Conservation (phyloP, 2,329 filamentous ascomycete genomes). For the Ustulina deusta region DNA sequence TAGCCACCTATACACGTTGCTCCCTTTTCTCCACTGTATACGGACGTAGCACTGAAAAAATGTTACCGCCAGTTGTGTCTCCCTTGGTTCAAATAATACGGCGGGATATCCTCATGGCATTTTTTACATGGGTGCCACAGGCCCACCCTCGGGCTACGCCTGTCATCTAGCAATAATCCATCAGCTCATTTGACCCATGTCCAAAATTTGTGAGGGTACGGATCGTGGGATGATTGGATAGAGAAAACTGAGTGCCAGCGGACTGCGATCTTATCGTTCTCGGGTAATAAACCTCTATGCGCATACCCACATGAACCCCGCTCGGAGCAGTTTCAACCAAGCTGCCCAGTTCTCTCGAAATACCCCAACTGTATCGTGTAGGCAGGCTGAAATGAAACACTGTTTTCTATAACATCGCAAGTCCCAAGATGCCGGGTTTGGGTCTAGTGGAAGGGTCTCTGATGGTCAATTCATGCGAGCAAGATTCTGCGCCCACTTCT, state of each 20-base stretch:
- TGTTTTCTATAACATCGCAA: constrained; percentile 4
- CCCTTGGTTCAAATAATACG: background rate
- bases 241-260: background rate
- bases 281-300: background rate
- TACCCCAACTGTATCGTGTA: constrained; percentile 17
- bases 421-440: constrained; percentile 16
- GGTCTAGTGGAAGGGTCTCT: constrained; percentile 5
- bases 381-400: constrained; percentile 12
- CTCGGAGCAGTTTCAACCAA: constrained; percentile 5
- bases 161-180: background rate
- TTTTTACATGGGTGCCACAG: too few relatives aligned
- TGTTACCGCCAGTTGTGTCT: background rate
- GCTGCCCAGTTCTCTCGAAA: constrained; percentile 1
- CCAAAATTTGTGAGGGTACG: background rate
- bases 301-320: background rate
- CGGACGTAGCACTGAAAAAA: background rate
- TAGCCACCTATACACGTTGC: background rate
- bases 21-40: background rate
- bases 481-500: background rate
- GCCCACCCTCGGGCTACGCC: background rate
- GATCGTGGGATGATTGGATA: constrained; percentile 20
- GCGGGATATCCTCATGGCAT: too few relatives aligned
- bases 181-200: background rate
- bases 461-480: constrained; percentile 8
- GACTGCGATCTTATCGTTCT: background rate